Base-by-base conservation (phyloP, 768 basidiomycete genomes). In the Gyrodon lividus region DNA sequence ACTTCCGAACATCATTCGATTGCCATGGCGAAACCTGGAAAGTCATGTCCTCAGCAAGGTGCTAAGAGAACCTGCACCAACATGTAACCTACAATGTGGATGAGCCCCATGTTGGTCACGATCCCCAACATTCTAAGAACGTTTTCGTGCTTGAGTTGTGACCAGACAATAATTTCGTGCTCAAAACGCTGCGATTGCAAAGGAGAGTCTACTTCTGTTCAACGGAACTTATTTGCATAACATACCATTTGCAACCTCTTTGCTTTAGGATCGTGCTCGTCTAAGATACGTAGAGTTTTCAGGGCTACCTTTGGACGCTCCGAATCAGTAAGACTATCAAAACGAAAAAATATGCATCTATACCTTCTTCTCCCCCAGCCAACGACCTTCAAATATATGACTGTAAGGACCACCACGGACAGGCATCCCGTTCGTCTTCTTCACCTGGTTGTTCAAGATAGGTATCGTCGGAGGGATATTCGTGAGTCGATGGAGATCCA, bases 1-100 rank as follows among this genome's bases (percentile, higher is more conserved):
- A 80, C 82, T 77, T 74, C 1, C 77, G 68, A 17, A 81, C 75
- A 59, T 83, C 81, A 56, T 81, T 75, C 31, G 74, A 71, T 67
- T 82, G 81, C 83, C 83, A 84, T 5, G 82, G 79, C 9, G 82
- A 82, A 28, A 84, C 80, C 81, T 82, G 43, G 31, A 23, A 33
- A 38, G 19, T 46, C 43, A 30, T 22, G 13, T n/a, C 46, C 35
- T 51, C 34, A 50, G 31, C 5, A 16, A 5, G 14, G 26, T 3
- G 5, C 48, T 28, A 8, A 35, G 16, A 50, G 48, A 45, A 33
- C 17, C 8, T 28, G 12, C 0, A 49, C 40, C 8, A 8, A 28
- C 13, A 8, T 5, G 24, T 35, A 28, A 51, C 65, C 13, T 59
- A 73, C 81, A 62, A 79, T 80, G 56, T 82, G 74, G 42, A 83